Conservation (phyloP, 1,284 basidiomycete species). For the Lentinus polychrous region DNA sequence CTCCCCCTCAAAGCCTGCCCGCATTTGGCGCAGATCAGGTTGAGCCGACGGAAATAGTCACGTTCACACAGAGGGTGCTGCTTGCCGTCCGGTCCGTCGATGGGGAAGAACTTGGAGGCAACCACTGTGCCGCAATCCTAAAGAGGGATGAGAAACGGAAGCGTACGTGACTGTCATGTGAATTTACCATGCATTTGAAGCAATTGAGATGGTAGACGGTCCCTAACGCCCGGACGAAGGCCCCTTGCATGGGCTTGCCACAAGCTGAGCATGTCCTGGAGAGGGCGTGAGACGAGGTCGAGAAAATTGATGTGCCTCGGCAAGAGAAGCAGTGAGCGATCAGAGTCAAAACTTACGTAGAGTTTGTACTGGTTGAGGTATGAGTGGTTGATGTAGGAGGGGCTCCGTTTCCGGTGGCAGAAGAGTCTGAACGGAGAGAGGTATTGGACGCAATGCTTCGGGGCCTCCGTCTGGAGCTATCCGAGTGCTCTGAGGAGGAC, state of each 20-base stretch:
- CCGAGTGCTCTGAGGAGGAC: constrained; percentile 45
- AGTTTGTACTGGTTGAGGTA: constrained; percentile 23
- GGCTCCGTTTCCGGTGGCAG: constrained; percentile 34
- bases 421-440: constrained; percentile 42
- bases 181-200: constrained; percentile 89
- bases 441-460: constrained; percentile 39
- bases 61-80: constrained; percentile 95
- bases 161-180: constrained; percentile 10
- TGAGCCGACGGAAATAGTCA: constrained; percentile 95
- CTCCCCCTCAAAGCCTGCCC: constrained; percentile 90
- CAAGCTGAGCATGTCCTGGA: constrained; percentile 68
- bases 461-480: constrained; percentile 33
- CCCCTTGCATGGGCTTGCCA: constrained; percentile 79
- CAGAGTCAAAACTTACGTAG: constrained; percentile 17
- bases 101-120: constrained; percentile 98
- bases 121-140: constrained; percentile 97
- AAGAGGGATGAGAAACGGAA: constrained; percentile 11
- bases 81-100: constrained; percentile 80
- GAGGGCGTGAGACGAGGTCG: constrained; percentile 19
- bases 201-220: constrained; percentile 95
- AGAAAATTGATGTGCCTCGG: constrained; percentile 24
- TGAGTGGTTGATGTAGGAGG: constrained; percentile 40
- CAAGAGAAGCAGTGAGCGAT: constrained; percentile 9
- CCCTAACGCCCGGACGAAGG: constrained; percentile 93
- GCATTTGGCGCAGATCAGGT: constrained; percentile 96